phyloP scores from a whole-genome alignment of 345 rosid genomes.

The Gossypium thurberi region DNA sequence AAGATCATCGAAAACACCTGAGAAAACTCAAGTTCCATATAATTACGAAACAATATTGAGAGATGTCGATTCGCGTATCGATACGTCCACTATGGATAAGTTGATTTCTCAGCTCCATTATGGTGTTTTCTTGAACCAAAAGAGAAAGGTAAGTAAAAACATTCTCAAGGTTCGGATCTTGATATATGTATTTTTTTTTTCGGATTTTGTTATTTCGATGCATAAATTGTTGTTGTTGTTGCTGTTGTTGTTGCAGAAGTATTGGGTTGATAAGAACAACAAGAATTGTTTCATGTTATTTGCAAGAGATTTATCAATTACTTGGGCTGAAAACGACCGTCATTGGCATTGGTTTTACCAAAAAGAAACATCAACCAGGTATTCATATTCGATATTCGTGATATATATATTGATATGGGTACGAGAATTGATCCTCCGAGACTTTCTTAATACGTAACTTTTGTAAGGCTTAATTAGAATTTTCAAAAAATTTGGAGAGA shows the following conservation, averaged over 20 bases:
- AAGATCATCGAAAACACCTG: neutral
- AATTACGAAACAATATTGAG: constrained; percentile 37
- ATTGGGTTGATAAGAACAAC: constrained; percentile 1
- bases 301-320: constrained; percentile 48
- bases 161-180: neutral
- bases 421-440: too few relatives aligned
- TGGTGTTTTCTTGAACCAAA: constrained; percentile 41
- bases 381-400: too few relatives aligned
- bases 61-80: constrained; percentile 37
- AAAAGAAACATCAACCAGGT: constrained; percentile 36
- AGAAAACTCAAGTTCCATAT: constrained; percentile 25
- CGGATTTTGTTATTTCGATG: neutral
- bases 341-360: constrained; percentile 51
- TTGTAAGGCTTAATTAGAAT: too few relatives aligned
- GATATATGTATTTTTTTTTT: neutral
- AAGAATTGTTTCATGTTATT: constrained; percentile 32
- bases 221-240: neutral
- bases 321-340: constrained; percentile 44
- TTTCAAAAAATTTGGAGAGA: too few relatives aligned
- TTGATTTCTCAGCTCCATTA: constrained; percentile 28
- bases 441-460: too few relatives aligned
- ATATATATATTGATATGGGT: too few relatives aligned
- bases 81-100: constrained; percentile 22
- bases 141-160: constrained; percentile 28
- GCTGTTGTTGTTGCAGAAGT: constrained; percentile 3